Percentiles rank a stretch among this genome's conserved stretches.
These are phyloP conservation scores for Neofusicoccum ribis DNA, from an alignment of 2,329 filamentous ascomycete genomes.

Conservation along the genomic window DNA sequence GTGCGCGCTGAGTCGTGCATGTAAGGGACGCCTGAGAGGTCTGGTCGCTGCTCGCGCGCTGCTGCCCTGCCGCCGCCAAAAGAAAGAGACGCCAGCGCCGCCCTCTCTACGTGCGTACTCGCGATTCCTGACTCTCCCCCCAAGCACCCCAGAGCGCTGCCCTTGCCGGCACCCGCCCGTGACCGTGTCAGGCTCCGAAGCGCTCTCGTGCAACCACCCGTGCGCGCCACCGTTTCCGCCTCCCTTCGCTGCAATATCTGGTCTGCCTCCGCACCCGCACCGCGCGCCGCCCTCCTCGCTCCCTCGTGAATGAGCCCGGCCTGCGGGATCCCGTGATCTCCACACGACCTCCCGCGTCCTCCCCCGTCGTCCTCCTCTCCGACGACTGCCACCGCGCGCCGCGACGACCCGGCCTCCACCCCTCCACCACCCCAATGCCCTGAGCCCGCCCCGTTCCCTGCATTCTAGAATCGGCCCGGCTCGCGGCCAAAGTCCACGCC, in stretches of 20 bases:
- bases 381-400: neutral
- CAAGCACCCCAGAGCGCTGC: neutral
- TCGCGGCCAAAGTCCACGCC: neutral
- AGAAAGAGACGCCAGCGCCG: neutral
- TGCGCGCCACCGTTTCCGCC: constrained; percentile 20
- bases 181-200: constrained; percentile 17
- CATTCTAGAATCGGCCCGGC: constrained; percentile 9
- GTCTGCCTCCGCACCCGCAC: constrained; percentile 3
- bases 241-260: constrained; percentile 16
- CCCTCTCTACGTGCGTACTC: neutral
- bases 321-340: constrained; percentile 1
- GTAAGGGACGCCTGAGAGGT: constrained; percentile 16
- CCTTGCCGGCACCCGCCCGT: constrained; percentile 20
- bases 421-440: constrained; percentile 7
- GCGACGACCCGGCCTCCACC: neutral
- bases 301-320: constrained; percentile 5
- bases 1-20: constrained; percentile 12
- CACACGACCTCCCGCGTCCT: constrained; percentile 22
- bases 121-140: neutral
- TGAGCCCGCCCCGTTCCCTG: constrained; percentile 16
- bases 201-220: constrained; percentile 17
- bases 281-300: neutral
- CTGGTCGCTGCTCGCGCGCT: constrained; percentile 1
- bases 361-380: constrained; percentile 20
- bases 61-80: neutral